A percentile compares a stretch with the other conserved stretches of the same genome.
phyloP scores from a whole-genome alignment of 2,329 filamentous ascomycete genomes.

The Elsinoe arachidis region DNA sequence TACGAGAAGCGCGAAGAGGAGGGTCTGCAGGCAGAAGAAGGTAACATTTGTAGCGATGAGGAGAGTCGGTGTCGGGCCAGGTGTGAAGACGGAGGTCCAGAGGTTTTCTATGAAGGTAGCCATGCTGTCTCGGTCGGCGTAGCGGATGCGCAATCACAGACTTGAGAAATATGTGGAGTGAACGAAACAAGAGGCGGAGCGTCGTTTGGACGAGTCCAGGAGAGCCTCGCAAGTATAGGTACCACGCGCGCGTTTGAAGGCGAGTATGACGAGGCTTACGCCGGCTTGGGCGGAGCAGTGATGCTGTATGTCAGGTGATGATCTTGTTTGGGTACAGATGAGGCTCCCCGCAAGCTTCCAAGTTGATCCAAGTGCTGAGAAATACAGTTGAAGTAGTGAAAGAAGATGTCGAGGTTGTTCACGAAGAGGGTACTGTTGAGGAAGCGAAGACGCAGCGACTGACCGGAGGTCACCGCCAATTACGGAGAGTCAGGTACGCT shows the following conservation, averaged over 20 bases:
- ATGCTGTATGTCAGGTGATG: not conserved
- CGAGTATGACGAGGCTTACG: not conserved
- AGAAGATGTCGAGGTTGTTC: not conserved
- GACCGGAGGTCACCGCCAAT: conserved; percentile 8
- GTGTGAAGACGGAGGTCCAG: conserved; percentile 88
- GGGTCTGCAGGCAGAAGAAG: conserved; percentile 74
- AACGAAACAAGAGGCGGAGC: not conserved
- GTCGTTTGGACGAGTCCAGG: not conserved
- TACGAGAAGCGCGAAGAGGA: conserved; percentile 66
- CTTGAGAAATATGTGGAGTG: too few relatives aligned
- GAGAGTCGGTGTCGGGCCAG: conserved; percentile 79
- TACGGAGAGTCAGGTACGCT: conserved; percentile 9
- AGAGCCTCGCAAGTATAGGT: not conserved
- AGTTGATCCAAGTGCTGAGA: too few relatives aligned
- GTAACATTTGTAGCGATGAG: conserved; percentile 82
- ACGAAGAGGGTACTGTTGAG: not conserved
- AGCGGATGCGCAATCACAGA: not conserved
- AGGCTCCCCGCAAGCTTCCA: not conserved
- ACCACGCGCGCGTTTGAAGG: not conserved
- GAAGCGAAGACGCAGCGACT: not conserved
- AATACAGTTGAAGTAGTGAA: not conserved
- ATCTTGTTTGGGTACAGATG: not conserved
- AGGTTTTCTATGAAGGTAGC: conserved; percentile 60
- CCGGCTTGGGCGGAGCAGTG: not conserved
- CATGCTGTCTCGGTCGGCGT: conserved; percentile 22